Percentiles rank a stretch among this genome's conserved stretches.
These are phyloP conservation scores for Inga oerstediana DNA, from an alignment of 306 rosid genomes.

Conservation along the genomic window DNA sequence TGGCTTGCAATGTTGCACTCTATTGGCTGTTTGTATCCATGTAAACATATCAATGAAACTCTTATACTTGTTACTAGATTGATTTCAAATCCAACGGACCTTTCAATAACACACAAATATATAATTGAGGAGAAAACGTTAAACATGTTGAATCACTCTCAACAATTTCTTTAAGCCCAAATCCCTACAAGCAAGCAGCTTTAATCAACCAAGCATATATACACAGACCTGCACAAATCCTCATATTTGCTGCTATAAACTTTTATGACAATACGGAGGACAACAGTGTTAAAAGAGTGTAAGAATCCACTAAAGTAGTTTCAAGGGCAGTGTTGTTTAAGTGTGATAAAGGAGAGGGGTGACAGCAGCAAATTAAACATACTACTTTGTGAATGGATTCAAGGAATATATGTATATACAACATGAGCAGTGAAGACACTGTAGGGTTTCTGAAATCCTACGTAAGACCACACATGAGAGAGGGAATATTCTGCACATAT, in stretches of 20 bases:
- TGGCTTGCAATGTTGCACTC: not conserved
- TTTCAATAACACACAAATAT: not conserved
- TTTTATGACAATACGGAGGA: not conserved
- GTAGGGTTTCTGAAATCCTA: not conserved
- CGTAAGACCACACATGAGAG: not conserved
- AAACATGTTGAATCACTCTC: not conserved
- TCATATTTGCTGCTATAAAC: not conserved
- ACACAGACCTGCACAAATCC: not conserved
- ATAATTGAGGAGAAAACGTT: not conserved
- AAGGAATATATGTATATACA: not conserved
- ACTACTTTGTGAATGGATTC: not conserved
- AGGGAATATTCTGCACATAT: conserved; percentile 38
- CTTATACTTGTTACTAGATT: not conserved
- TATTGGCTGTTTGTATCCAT: not conserved
- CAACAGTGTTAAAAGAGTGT: not conserved
- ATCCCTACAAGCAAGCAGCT: not conserved
- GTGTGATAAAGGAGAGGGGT: not conserved
- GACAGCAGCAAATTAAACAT: not conserved
- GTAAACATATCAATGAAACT: not conserved
- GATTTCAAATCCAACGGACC: not conserved
- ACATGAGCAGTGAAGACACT: not conserved
- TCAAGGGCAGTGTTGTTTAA: not conserved
- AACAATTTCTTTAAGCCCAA: not conserved
- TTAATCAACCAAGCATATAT: not conserved
- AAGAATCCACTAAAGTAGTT: not conserved